Evolutionary conservation across 2,329 filamentous ascomycete species (phyloP), one percentile per base, ranked within the genome.

Genomic region (Sarocladiaceae sp.): DNA sequence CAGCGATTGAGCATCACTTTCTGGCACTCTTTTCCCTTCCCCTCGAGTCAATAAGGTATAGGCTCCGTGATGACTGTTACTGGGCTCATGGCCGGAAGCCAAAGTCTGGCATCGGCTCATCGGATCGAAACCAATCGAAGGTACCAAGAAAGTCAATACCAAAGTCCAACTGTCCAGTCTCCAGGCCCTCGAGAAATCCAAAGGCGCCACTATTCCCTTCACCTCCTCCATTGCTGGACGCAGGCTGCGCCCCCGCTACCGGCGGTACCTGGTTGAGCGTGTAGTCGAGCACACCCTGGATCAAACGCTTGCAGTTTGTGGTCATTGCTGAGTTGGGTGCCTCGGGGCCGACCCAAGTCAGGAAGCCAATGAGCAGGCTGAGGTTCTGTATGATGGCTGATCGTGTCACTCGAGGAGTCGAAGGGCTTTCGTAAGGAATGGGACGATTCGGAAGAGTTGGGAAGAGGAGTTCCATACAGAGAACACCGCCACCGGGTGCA

Each of bases 321-420:
- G 70, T 73, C 6, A 74, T 55, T 15, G 67, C 61, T 3, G 64
- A 64, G 35, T 75, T 75, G 2, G 70, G 68, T 1, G 69, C 70
- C 6, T 61, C 59, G 1, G 67, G 67, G 7, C 60, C 58, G 4
- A 74, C 60, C 68, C 70, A 74, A 45, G 70, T 66, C 3, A 74
- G 58, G 47, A 73, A 74, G 0, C 68, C 70, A 6, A 72, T 63
- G 2, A 75, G 60, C 3, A 74, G 63, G 47, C 66, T 72, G 10
- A 75, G 57, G 46, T 74, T 68, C 51, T 75, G 70, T 4, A 74
- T 66, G 24, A 75, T 68, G 43, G 61, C 59, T 0, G 69, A 73
- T 2, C 68, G 63, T 2, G 64, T 68, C 15, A 72, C 55, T 5
- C 37, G 37, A 18, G 37, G 37, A 3, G 37, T 16, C 9, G 21